Evolutionary conservation across 345 rosid genomes (phyloP).

Genomic region (Abelmoschus esculentus): DNA sequence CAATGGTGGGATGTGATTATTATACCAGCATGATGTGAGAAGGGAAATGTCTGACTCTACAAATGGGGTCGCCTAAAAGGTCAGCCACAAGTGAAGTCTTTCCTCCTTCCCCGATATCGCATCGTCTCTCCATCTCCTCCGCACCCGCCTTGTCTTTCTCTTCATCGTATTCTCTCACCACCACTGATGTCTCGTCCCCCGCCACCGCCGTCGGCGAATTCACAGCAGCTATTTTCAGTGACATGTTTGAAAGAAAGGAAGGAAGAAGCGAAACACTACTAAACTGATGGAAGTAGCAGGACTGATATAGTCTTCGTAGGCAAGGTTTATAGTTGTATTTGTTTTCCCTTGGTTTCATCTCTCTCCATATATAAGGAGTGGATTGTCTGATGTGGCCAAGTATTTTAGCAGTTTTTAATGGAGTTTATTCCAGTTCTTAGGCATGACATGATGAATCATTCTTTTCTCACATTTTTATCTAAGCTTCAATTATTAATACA

Average conservation of each 20-base stretch:
- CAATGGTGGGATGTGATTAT: background rate
- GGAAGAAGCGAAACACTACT: background rate
- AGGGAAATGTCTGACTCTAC: constrained; percentile 64
- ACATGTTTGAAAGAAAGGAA: constrained; percentile 17
- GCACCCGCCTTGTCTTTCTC: constrained; percentile 45
- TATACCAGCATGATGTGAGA: constrained; percentile 52
- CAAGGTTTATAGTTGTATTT: background rate
- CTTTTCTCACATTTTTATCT: too few relatives aligned
- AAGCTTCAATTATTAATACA: too few relatives aligned
- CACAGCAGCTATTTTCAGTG: constrained; percentile 30
- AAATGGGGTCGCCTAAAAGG: constrained; percentile 63
- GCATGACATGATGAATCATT: background rate
- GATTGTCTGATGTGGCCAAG: constrained; percentile 5
- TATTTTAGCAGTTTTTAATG: background rate
- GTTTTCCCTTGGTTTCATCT: background rate
- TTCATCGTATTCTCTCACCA: constrained; percentile 58
- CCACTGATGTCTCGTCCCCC: constrained; percentile 12
- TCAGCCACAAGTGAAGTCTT: constrained; percentile 58
- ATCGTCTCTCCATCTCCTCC: constrained; percentile 57
- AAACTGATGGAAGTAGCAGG: background rate
- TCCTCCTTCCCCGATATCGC: constrained; percentile 47
- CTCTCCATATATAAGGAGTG: background rate
- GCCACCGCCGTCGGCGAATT: background rate
- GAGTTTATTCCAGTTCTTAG: background rate
- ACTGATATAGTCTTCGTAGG: background rate